Percentiles rank a stretch among this genome's conserved stretches.
These are phyloP conservation scores for Zymoseptoria crescenta DNA, from an alignment of 2,329 filamentous ascomycete genomes.

Conservation along the genomic window DNA sequence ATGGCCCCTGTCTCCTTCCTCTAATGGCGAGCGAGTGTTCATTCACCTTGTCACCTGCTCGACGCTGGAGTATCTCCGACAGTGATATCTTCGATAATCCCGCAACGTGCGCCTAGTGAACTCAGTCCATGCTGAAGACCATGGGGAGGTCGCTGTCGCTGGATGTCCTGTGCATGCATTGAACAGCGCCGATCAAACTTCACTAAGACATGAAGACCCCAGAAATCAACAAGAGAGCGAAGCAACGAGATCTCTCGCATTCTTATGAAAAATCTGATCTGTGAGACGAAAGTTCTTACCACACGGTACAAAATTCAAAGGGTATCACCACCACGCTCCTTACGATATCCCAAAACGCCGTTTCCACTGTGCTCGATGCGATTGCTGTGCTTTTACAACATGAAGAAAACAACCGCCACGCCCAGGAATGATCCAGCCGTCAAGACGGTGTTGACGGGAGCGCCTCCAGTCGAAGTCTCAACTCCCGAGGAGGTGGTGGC, in stretches of 20 bases:
- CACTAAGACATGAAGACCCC: no score
- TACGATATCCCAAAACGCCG: neutral
- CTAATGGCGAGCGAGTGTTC: neutral
- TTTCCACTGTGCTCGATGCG: neutral
- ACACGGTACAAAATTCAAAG: neutral
- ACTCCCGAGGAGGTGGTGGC: conserved; percentile 7
- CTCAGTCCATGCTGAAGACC: no score
- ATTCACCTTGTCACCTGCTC: no score
- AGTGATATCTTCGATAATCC: no score
- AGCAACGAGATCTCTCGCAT: neutral
- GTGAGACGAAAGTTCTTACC: neutral
- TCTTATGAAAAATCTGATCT: neutral
- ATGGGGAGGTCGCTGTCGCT: no score
- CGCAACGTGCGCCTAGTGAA: no score
- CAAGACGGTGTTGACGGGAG: conserved; percentile 8
- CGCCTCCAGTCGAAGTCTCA: conserved; percentile 11
- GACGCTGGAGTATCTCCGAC: no score
- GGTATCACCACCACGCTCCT: neutral
- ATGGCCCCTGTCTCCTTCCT: neutral
- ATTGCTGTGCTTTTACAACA: conserved; percentile 12
- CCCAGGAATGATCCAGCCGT: conserved; percentile 19
- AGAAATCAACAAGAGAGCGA: neutral
- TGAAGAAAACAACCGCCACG: conserved; percentile 15
- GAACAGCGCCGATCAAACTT: no score
- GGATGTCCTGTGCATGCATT: no score